Base-by-base conservation (phyloP, 2,329 filamentous ascomycete genomes). In the Beauveria australis region DNA sequence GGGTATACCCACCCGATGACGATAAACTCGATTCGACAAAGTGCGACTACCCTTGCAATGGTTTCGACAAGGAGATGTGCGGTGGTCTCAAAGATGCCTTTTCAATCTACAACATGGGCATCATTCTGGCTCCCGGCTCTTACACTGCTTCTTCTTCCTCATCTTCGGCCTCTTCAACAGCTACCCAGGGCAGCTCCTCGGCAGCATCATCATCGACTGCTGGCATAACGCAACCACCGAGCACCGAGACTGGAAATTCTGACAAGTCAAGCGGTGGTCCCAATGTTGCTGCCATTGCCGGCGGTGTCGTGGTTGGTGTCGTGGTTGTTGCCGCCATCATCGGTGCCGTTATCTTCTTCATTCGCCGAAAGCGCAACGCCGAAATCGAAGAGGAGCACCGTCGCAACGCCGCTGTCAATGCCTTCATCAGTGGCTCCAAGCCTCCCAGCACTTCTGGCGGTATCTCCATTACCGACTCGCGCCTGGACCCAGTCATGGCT, bases 221-320 rank as follows among this genome's bases (percentile, higher is more conserved):
- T 5, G 43, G 66, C 1, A 61, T 67, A 2, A 67, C 73, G 0
- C 59, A 68, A 2, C 67, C 73, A 0, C 61, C 69, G 2, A 33
- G 63, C 10, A 26, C 59, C 3, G n/a, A 43, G 18, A 37, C 61
- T 30, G 6, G n/a, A 3, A 49, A 46, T 2, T 58, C 61, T 4
- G 41, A 60, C 9, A 60, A 60, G 37, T 40, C 58, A 2, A 28
- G 63, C 9, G 57, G 61, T 57, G 76, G 79, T 9, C 78, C 86
- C n/a, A 92, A 88, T 70, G 89, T 85, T n/a, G 89, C 86, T 44
- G 91, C 88, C 53, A 92, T 97, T 66, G 92, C 89, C 19, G 93
- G 87, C 10, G 93, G 93, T 63, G 89, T 91, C 1, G 92, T 97
- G 2, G 89, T 94, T 9, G 92, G 90, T 62, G 84, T 96, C 2